Evolutionary conservation across 345 rosid species (phyloP), one percentile per base, ranked within the genome.

Genomic region (Leavenworthia alabamica): DNA sequence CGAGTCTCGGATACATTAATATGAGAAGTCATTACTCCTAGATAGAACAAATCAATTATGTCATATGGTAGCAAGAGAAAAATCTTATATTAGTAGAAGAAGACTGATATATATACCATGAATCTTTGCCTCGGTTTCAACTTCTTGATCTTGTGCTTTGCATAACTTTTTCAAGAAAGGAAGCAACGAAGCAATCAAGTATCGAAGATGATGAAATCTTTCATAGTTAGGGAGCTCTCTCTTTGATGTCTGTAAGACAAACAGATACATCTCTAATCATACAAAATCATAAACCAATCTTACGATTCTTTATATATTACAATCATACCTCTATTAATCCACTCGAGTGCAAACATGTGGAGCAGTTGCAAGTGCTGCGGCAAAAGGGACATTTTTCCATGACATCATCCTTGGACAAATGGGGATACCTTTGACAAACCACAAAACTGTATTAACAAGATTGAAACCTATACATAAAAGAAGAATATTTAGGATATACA

Each of bases 351-450:
- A 93, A 71, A 73, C 99, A 93, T 22, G 46, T 32, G 44, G 69
- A 73, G 75, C 99, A 93, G 75, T 89, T 93, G 85, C 99, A 93
- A 60, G 73, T 89, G 61, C 71, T 71, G 1, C 84, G 73, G 62
- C 99, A 93, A 58, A 65, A 81, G 26, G 99, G 99, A 73, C 99
- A 93, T 47, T 56, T 68, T 26, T 76, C 73, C 0, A 89, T 69
- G 11, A 89, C 60, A 29, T 81, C 82, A 58, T 60, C 81, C 40
- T 75, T 77, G 8, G 83, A 45, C 74, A 85, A 45, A 43, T 77
- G 68, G 20, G 97, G 86, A 75, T 93, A 89, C 94, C 97, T 90
- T 40, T 37, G 46, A 27, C 10, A 49, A 19, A 67, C 27, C 35
- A 16, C 15, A 44, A 40, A 39, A n/a, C 1, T 7, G 69, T 43